A percentile compares a stretch with the other conserved stretches of the same genome.
Evolutionary conservation across 495 filamentous ascomycete genomes (phyloP).

Genomic region (Hypomontagnella submonticulosa): DNA sequence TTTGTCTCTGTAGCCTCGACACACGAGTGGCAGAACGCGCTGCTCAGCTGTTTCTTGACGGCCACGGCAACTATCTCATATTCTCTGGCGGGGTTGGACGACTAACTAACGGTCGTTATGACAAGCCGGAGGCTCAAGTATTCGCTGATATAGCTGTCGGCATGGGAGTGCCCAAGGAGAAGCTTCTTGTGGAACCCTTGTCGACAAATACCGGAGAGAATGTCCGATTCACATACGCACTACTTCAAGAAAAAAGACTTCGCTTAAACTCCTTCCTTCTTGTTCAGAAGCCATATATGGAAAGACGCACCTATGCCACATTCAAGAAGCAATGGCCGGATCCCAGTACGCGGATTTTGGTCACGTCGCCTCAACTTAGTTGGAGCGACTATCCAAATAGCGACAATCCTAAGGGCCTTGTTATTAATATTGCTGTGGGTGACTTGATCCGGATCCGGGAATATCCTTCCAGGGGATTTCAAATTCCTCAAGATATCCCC

Average conservation of each 20-base stretch:
- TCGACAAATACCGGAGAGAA: conserved; percentile 57
- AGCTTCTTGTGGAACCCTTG: conserved; percentile 47
- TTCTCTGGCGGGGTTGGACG: conserved; percentile 51
- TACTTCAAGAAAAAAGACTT: conserved; percentile 43
- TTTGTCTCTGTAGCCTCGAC: conserved; percentile 55
- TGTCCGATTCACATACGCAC: conserved; percentile 50
- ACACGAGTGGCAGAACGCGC: conserved; percentile 51
- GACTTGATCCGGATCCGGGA: conserved; percentile 52
- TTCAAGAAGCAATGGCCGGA: conserved; percentile 56
- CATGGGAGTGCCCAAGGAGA: conserved; percentile 44
- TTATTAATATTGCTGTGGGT: conserved; percentile 53
- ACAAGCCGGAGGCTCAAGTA: conserved; percentile 49
- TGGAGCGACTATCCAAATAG: conserved; percentile 51
- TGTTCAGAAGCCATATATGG: conserved; percentile 58
- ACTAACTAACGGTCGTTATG: conserved; percentile 48
- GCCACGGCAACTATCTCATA: conserved; percentile 47
- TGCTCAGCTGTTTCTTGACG: conserved; percentile 49
- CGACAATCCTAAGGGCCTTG: conserved; percentile 49
- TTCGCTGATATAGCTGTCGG: conserved; percentile 49
- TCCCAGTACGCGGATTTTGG: conserved; percentile 35
- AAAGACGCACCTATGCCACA: conserved; percentile 53
- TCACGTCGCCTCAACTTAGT: conserved; percentile 48
- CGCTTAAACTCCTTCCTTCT: conserved; percentile 42
- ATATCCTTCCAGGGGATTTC: conserved; percentile 52
- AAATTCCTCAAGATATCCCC: conserved; percentile 52